Percentiles rank a stretch among this genome's conserved stretches.
phyloP scores from a whole-genome alignment of 805 yeast species.

The Metschnikowia orientalis region DNA sequence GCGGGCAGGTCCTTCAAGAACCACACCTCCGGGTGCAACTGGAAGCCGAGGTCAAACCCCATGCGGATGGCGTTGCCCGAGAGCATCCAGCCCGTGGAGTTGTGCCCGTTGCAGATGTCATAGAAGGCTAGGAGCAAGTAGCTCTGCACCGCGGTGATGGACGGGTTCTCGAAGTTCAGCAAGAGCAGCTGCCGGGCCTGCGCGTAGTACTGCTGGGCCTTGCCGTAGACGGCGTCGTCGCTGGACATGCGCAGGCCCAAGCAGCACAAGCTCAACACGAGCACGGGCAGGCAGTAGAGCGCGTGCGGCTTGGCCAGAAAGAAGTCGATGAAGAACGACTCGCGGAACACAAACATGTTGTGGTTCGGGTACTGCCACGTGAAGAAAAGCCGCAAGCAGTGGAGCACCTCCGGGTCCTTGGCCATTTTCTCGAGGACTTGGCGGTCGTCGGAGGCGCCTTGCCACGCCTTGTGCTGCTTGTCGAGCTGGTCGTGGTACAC shows the following conservation, averaged over 20 bases:
- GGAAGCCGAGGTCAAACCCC: slow-evolving; percentile 64
- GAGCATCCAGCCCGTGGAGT: slow-evolving; percentile 59
- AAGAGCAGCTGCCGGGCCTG: slow-evolving; percentile 43
- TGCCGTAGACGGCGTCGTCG: slow-evolving; percentile 35
- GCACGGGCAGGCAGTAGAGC: slow-evolving; percentile 51
- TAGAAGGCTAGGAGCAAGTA: slow-evolving; percentile 55
- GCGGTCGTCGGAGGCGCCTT: slow-evolving; percentile 10
- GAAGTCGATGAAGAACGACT: slow-evolving; percentile 57
- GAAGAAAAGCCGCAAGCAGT: slow-evolving; percentile 45
- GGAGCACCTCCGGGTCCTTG: slow-evolving; percentile 22
- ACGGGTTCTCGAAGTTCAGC: slow-evolving; percentile 39
- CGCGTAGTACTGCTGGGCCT: slow-evolving; percentile 43
- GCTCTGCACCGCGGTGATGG: slow-evolving; percentile 56
- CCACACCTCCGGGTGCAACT: slow-evolving; percentile 60
- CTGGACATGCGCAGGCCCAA: slow-evolving; percentile 52
- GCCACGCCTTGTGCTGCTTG: slow-evolving; percentile 28
- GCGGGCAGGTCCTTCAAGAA: slow-evolving; percentile 36
- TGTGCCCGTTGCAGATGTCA: slow-evolving; percentile 57
- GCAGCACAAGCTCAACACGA: slow-evolving; percentile 55
- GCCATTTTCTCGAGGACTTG: slow-evolving; percentile 13
- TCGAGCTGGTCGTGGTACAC: slow-evolving; percentile 36
- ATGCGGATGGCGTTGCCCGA: slow-evolving; percentile 60
- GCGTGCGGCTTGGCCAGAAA: slow-evolving; percentile 50
- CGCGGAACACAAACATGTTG: slow-evolving; percentile 59
- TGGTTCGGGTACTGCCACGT: slow-evolving; percentile 66